These are phyloP conservation scores for Asterophora lycoperdoides DNA, from an alignment of 768 basidiomycete genomes.

Conservation along the genomic window DNA sequence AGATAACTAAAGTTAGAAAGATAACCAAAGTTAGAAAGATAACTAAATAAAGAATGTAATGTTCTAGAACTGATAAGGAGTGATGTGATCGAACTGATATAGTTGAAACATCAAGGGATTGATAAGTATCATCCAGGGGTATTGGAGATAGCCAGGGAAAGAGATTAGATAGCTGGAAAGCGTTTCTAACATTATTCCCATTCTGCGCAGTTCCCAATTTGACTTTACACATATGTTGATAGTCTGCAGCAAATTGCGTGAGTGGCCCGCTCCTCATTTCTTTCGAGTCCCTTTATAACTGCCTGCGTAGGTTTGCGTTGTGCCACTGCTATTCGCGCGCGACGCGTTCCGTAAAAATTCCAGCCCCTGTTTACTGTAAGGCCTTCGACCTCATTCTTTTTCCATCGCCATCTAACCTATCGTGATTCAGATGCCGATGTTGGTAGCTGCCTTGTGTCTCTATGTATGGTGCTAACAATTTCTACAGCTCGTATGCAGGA, in stretches of 20 bases:
- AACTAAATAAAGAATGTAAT: too few species aligned
- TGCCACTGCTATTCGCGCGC: conserved; percentile 69
- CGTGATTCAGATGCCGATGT: conserved; percentile 51
- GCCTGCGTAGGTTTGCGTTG: conserved; percentile 32
- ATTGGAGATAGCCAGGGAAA: too few species aligned
- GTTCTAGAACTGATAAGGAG: too few species aligned
- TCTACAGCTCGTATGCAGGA: conserved; percentile 47
- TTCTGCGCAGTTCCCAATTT: conserved; percentile 10
- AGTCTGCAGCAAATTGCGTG: conserved; percentile 47
- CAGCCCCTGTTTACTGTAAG: conserved; percentile 69
- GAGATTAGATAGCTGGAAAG: too few species aligned
- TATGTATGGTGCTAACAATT: not conserved
- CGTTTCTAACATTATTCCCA: too few species aligned
- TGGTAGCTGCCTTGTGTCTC: conserved; percentile 16
- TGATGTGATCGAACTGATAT: too few species aligned
- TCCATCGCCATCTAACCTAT: not conserved
- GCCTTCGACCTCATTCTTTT: not conserved
- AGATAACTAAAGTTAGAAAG: too few species aligned
- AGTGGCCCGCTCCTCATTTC: conserved; percentile 29
- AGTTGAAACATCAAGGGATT: too few species aligned
- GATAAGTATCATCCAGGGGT: too few species aligned
- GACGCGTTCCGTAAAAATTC: conserved; percentile 70
- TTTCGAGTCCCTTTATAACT: not conserved
- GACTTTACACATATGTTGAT: not conserved
- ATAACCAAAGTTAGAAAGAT: too few species aligned